phyloP scores from a whole-genome alignment of 2,329 filamentous ascomycete genomes.

The Hypoxylon rubiginosum region DNA sequence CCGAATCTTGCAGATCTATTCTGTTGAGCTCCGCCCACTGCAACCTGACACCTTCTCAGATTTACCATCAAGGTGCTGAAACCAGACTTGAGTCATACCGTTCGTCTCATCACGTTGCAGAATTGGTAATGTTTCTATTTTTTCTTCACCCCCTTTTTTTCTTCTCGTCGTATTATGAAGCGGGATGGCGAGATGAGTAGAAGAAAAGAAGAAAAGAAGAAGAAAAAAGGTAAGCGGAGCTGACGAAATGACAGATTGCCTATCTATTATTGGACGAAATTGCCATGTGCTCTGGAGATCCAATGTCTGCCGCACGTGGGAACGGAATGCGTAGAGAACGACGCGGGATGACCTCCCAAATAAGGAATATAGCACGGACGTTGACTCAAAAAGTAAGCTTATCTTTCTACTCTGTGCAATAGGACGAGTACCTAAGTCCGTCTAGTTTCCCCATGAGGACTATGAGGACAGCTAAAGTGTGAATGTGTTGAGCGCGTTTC shows the following conservation, averaged over 20 bases:
- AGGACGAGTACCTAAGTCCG: not conserved
- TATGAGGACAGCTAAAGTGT: not conserved
- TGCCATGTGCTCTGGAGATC: not conserved
- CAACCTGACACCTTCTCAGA: not conserved
- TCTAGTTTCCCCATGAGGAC: slow-evolving; percentile 1
- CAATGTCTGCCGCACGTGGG: not conserved
- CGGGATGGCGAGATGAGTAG: too few relatives aligned
- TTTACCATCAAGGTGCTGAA: not conserved
- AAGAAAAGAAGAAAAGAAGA: not conserved
- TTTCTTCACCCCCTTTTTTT: not conserved
- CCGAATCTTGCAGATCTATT: not conserved
- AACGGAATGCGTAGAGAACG: not conserved
- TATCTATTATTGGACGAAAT: not conserved
- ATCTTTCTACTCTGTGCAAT: not conserved
- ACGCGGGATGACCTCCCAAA: not conserved
- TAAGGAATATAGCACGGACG: not conserved
- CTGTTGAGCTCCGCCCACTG: too few relatives aligned
- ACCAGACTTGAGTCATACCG: not conserved
- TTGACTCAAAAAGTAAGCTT: not conserved
- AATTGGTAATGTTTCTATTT: not conserved
- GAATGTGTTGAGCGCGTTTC: slow-evolving; percentile 3
- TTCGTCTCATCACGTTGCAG: not conserved
- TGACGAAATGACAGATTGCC: not conserved
- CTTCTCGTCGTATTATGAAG: not conserved
- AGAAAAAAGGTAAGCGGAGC: not conserved